Evolutionary conservation across 345 rosid species (phyloP).

Genomic region (Sonneratia alba): DNA sequence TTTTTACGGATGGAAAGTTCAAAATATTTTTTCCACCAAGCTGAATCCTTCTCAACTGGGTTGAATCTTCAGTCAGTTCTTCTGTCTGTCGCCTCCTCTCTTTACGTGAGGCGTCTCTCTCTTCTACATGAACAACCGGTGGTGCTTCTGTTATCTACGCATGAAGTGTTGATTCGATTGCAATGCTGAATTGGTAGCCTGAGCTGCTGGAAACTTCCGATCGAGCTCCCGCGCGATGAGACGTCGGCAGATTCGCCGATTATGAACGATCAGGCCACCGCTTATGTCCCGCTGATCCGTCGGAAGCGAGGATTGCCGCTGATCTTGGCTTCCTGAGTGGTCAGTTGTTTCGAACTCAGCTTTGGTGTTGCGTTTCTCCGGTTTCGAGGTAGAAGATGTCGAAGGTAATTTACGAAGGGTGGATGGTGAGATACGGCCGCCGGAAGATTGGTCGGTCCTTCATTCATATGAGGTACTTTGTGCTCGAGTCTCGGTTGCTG

Average conservation of each 20-base stretch:
- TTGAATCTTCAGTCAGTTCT: neutral
- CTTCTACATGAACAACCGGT: neutral
- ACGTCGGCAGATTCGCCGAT: constrained; percentile 9
- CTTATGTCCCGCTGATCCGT: neutral
- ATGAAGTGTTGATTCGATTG: neutral
- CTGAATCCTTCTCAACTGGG: neutral
- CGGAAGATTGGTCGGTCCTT: too few relatives aligned
- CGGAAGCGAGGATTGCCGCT: neutral
- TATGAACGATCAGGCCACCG: constrained; percentile 5
- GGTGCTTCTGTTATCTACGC: neutral
- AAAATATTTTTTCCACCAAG: neutral
- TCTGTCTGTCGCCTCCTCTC: neutral
- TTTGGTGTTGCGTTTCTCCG: too few relatives aligned
- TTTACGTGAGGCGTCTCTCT: too few relatives aligned
- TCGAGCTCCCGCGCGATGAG: constrained; percentile 1
- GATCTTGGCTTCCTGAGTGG: too few relatives aligned
- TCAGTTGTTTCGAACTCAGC: neutral
- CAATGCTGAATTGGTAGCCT: neutral
- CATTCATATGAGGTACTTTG: too few relatives aligned
- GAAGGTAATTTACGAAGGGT: too few relatives aligned
- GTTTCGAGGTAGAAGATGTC: too few relatives aligned
- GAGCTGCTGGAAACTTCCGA: neutral
- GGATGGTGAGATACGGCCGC: too few relatives aligned
- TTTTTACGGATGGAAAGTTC: neutral
- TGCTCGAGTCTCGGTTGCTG: too few relatives aligned